Evolutionary conservation across 2,329 filamentous ascomycete species (phyloP), one percentile per base, ranked within the genome.

Genomic region (Exophiala lecanii-corni): DNA sequence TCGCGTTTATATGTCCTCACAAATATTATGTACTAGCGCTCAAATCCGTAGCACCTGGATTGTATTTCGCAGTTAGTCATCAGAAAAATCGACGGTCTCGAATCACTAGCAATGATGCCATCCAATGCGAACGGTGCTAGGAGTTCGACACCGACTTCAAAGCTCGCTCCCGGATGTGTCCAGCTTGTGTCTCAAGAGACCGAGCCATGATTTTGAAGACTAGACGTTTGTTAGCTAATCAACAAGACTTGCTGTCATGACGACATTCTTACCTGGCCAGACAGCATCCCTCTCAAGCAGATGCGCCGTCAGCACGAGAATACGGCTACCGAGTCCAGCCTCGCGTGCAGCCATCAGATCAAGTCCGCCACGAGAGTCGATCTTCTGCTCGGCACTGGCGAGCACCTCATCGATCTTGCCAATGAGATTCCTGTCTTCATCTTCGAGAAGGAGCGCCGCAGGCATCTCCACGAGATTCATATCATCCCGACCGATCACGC

Each of bases 281-380:
- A 95, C 87, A 53, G 86, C 84, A 50, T 87, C 85, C 66, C 88
- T 88, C 55, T 89, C 85, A 50, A 97, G 75, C 75, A 94, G 85
- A 66, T 87, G 84, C 36, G 89, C 86, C 51, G 86, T 92, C 41
- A 92, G 77, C 57, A 86, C 78, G 57, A 96, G 69, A 36, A 96
- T 81, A 69, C 89, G 92, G 49, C 84, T 83, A 18, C 86, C 89
- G 62, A 86, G 92, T 25, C 91, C 89, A 42, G 79, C 80, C 57
- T 82, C 72, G 79, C 75, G 47, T 21, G 47, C 47, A 15, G 41
- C 50, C 5, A 31, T 25, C 12, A 51, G 28, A 30, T 47, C 48
- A 39, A 45, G 50, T 3, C 44, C 45, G 18, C 45, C 45, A 20
- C 35, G 42, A 9, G 43, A 19, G 25, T 53, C 48, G 66, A 72